Evolutionary conservation across 306 rosid genomes (phyloP), one percentile per base, ranked within the genome.

Genomic region (Argentina anserina): DNA sequence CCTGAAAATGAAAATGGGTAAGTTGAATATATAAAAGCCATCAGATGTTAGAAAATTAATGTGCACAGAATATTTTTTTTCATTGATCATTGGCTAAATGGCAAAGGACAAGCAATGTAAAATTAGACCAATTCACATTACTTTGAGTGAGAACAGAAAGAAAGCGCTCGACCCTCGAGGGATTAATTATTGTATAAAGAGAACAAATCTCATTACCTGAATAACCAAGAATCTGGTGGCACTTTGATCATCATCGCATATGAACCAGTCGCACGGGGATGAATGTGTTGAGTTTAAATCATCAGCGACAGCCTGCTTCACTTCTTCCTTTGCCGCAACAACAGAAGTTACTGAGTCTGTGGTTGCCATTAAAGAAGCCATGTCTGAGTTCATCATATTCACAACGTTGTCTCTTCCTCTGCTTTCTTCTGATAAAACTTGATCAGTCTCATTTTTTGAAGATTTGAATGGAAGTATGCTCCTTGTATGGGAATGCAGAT

Each of bases 241-340:
- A 70, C 80, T 88, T 78, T 80, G 82, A 79, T 87, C 92, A 37
- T 94, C 90, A 41, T 94, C 99, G 25, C 99, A 91, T 62, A 94
- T 75, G 66, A 79, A 94, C 99, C 99, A 94, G 70, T 88, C 99
- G 13, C 97, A 94, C 0, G 97, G 99, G 12, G 99, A 82, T 28
- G 96, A 94, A n/a, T 39, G 68, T 29, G 73, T 82, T 42, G 98
- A 94, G 76, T 81, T 94, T 67, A 94, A 76, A 80, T 88, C 86
- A 69, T 94, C 98, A 17, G 98, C 97, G 69, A 94, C 97, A 45
- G 97, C 98, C 86, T 94, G 98, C 76, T 94, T 94, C 69, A 89
- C 97, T 83, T 94, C 97, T 81, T 94, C 97, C 87, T 89, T 83
- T 49, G 98, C 98, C 56, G 98, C 98, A 81, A 91, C 96, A 40